Percentiles rank a stretch among this genome's conserved stretches.
These are phyloP conservation scores for Pythium vanterpoolii DNA, from an alignment of 352 stramenopile genomes.

Conservation along the genomic window DNA sequence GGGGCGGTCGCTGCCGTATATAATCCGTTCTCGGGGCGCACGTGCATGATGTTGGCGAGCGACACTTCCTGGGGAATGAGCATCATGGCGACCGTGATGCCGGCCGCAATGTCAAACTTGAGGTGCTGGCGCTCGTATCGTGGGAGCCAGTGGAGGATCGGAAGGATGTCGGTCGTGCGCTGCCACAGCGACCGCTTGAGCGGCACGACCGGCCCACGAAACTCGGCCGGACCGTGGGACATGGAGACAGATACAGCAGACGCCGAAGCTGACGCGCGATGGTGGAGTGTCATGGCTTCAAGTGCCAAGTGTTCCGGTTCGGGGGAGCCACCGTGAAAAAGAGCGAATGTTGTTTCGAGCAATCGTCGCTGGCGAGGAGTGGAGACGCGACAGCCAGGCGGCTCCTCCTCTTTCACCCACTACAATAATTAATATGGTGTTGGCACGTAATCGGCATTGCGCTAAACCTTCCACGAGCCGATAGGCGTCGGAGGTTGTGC, in stretches of 20 bases:
- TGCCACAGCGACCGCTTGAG: not conserved
- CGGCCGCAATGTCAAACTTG: conserved; percentile 48
- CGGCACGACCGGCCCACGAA: not conserved
- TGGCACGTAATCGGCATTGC: too few species aligned
- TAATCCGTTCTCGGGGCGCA: conserved; percentile 87
- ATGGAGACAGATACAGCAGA: too few species aligned
- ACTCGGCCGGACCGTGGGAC: not conserved
- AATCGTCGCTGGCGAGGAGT: too few species aligned
- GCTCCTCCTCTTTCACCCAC: too few species aligned
- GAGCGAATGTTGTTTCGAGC: too few species aligned
- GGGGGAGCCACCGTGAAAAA: too few species aligned
- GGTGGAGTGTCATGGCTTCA: not conserved
- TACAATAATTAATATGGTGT: too few species aligned
- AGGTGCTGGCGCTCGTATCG: conserved; percentile 48
- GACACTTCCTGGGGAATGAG: conserved; percentile 87
- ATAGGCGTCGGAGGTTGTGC: too few species aligned
- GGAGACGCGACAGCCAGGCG: too few species aligned
- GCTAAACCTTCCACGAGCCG: too few species aligned
- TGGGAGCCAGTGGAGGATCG: conserved; percentile 58
- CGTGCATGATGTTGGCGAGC: conserved; percentile 83
- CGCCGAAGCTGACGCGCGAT: not conserved
- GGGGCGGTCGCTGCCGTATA: conserved; percentile 85
- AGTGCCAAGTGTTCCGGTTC: not conserved
- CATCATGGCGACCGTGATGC: conserved; percentile 81
- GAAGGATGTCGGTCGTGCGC: conserved; percentile 7